Base-by-base conservation (phyloP, 352 stramenopile species). In the Phytopythium mirpurense region DNA sequence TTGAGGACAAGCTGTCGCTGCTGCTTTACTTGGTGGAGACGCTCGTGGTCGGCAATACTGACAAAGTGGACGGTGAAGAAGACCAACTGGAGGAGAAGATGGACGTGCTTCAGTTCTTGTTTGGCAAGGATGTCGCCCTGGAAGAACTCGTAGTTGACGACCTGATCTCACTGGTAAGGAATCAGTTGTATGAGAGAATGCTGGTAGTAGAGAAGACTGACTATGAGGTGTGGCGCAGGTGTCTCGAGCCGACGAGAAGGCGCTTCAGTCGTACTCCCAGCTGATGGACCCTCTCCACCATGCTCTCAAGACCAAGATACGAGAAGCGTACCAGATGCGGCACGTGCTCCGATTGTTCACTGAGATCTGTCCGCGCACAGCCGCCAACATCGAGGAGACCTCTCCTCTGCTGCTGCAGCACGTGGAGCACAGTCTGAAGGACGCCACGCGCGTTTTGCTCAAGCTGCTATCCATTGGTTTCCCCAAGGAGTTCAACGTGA, bases 381-480 rank as follows among this genome's bases (percentile, higher is more conserved):
- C 74, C 5, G 78, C 59, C 26, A 83, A 78, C 23, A 89, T 91
- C 34, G 78, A 89, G 59, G 81, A 92, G 54, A 86, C 75, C 0
- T 90, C 78, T 12, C 81, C 78, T 14, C 52, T 94, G 9, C 58
- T 93, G 21, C 51, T 91, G 12, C 81, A 92, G 54, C 81, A 92
- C 50, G 70, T 93, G 10, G 82, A 93, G 44, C 76, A 91, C 50
- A 81, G 70, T 29, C 36, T 91, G n/a, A 81, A 91, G 29, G 82
- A 88, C 43, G 71, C 80, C 0, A 69, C 85, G 9, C 79, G 82
- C 1, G 55, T 95, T 15, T 35, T 92, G 32, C 72, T 95, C 9
- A 95, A 93, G 51, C 53, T 95, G 5, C 62, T 92, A 0, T 89
- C 84, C 3, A 88, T 79, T 6, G 79, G 77, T 21, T 95, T 95